Percentiles rank a stretch among this genome's conserved stretches.
Evolutionary conservation across 2,329 filamentous ascomycete species (phyloP).

Genomic region (Emergomyces orientalis): DNA sequence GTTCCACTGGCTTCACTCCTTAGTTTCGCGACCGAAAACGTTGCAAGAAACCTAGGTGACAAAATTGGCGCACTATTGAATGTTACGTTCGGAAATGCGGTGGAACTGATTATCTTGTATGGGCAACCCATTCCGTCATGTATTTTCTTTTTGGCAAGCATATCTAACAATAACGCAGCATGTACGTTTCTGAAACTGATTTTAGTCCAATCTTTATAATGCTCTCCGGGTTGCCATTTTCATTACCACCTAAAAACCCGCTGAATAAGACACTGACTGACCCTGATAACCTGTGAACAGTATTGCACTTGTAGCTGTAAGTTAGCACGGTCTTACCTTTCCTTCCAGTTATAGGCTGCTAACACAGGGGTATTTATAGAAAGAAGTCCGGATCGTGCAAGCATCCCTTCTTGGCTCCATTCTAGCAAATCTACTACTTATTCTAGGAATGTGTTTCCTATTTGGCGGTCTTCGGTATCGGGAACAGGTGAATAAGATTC

Average conservation of each 20-base stretch:
- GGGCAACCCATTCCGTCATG: conserved; percentile 29
- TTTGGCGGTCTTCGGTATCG: conserved; percentile 75
- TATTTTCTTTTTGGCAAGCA: neutral
- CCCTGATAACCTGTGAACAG: conserved; percentile 35
- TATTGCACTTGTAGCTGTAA: conserved; percentile 63
- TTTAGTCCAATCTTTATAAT: neutral
- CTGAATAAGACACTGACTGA: neutral
- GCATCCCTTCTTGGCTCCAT: conserved; percentile 85
- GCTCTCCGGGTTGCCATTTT: neutral
- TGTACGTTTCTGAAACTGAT: conserved; percentile 39
- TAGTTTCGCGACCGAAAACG: conserved; percentile 64
- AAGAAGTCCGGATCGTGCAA: conserved; percentile 85
- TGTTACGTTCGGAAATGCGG: conserved; percentile 69
- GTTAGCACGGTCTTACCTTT: conserved; percentile 11
- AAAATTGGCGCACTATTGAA: conserved; percentile 64
- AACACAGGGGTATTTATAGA: conserved; percentile 29
- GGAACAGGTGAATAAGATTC: conserved; percentile 55
- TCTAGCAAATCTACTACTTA: conserved; percentile 75
- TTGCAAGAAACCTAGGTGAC: conserved; percentile 63
- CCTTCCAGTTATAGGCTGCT: neutral
- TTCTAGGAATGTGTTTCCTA: conserved; percentile 85
- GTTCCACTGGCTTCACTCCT: conserved; percentile 64
- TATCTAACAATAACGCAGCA: conserved; percentile 31
- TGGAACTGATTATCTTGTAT: conserved; percentile 66
- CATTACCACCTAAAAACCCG: neutral